Conservation (phyloP, 768 basidiomycete genomes). For the Psilocybe sp. region DNA sequence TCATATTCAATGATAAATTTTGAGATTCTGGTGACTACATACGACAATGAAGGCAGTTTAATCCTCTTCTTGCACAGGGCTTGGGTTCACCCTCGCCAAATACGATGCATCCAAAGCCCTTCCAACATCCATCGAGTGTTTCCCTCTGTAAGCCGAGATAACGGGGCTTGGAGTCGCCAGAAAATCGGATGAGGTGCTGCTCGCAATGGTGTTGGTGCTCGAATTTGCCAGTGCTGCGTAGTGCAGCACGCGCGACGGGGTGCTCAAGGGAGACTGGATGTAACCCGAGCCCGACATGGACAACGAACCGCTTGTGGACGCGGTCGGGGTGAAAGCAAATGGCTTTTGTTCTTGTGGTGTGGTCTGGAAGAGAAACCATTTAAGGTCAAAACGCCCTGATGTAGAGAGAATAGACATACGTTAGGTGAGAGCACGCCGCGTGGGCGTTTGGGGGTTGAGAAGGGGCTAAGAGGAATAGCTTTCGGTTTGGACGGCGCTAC, state of each 20-base stretch:
- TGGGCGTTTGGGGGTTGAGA: conserved; percentile 31
- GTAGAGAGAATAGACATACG: conserved; percentile 20
- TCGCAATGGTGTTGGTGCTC: conserved; percentile 30
- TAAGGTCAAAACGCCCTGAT: background rate
- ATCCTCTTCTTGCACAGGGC: conserved; percentile 9
- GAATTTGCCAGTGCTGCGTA: conserved; percentile 29
- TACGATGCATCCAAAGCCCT: conserved; percentile 41
- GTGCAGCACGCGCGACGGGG: conserved; percentile 35
- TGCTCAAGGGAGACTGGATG: conserved; percentile 37
- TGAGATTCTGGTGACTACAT: too few species aligned
- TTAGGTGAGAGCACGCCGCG: conserved; percentile 40
- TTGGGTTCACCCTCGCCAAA: conserved; percentile 21
- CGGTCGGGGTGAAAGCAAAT: conserved; percentile 36
- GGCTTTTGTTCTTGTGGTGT: conserved; percentile 42
- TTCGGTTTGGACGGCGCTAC: conserved; percentile 31
- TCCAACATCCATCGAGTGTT: conserved; percentile 34
- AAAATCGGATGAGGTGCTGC: conserved; percentile 27
- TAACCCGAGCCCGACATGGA: conserved; percentile 21
- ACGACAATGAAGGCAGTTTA: too few species aligned
- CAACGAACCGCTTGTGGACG: conserved; percentile 19
- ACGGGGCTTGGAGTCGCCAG: conserved; percentile 39
- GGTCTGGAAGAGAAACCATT: conserved; percentile 21
- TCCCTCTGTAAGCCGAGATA: conserved; percentile 41
- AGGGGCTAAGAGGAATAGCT: conserved; percentile 14
- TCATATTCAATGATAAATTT: too few species aligned